These are phyloP conservation scores for Candida gigantensis DNA, from an alignment of 1,139 yeast genomes.

Conservation along the genomic window DNA sequence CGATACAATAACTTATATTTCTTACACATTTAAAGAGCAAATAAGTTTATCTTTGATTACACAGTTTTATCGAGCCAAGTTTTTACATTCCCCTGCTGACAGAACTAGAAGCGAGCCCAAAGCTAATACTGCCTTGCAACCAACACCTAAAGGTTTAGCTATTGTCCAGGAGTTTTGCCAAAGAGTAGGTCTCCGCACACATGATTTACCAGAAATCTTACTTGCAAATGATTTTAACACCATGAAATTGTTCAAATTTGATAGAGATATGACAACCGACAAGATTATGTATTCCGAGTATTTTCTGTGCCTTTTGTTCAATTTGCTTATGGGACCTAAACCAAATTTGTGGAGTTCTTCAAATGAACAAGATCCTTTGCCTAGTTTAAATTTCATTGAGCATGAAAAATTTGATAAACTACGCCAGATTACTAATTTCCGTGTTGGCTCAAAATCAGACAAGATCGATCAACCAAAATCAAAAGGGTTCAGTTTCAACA, in stretches of 20 bases:
- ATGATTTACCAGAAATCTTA: constrained; percentile 46
- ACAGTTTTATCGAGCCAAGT: constrained; percentile 63
- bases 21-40: constrained; percentile 57
- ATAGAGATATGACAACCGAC: constrained; percentile 63
- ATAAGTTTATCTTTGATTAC: constrained; percentile 53
- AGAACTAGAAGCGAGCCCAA: constrained; percentile 58
- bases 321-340: constrained; percentile 58
- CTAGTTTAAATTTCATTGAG: background rate
- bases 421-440: background rate
- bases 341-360: constrained; percentile 74
- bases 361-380: constrained; percentile 30
- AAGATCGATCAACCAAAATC: background rate
- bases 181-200: constrained; percentile 51
- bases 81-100: constrained; percentile 77
- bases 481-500: constrained; percentile 8
- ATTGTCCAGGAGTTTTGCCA: constrained; percentile 61
- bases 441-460: background rate
- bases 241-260: constrained; percentile 69
- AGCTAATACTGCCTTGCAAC: constrained; percentile 56
- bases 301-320: constrained; percentile 66
- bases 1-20: constrained; percentile 57
- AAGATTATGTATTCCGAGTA: constrained; percentile 64
- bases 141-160: constrained; percentile 90
- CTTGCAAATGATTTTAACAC: constrained; percentile 58
- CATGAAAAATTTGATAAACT: background rate